phyloP scores from a whole-genome alignment of 2,329 filamentous ascomycete species.

The Sordariomycetes sp. region DNA sequence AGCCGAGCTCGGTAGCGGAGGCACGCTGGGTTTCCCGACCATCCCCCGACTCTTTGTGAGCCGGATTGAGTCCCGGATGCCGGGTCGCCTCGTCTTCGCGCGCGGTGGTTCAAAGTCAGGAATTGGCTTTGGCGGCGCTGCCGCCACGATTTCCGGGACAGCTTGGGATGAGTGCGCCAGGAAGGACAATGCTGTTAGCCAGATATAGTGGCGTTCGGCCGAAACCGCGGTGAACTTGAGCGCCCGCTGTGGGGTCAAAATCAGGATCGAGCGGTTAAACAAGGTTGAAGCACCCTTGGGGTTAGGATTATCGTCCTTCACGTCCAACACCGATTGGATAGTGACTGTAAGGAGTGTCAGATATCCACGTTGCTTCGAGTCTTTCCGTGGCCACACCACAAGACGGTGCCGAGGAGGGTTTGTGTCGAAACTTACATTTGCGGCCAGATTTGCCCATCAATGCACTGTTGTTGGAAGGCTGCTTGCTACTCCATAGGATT shows the following conservation, averaged over 20 bases:
- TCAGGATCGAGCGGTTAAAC: conserved; percentile 90
- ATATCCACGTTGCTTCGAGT: neutral
- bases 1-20: conserved; percentile 36
- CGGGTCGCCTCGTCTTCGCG: conserved; percentile 32
- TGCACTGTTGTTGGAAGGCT: conserved; percentile 76
- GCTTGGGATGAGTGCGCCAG: conserved; percentile 79
- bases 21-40: conserved; percentile 25
- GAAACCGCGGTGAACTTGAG: conserved; percentile 85
- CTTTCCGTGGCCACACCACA: neutral
- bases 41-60: conserved; percentile 57
- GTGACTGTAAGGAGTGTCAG: conserved; percentile 43
- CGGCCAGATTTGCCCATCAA: conserved; percentile 88
- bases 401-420: neutral
- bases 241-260: conserved; percentile 83
- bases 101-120: conserved; percentile 37
- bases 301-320: conserved; percentile 81
- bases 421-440: conserved; percentile 57
- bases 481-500: conserved; percentile 97
- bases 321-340: conserved; percentile 93
- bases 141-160: conserved; percentile 56
- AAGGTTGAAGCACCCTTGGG: conserved; percentile 55
- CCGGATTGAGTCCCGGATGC: conserved; percentile 79
- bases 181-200: conserved; percentile 91
- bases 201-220: conserved; percentile 81
- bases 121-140: conserved; percentile 35